These are phyloP conservation scores for Pythium diclinum DNA, from an alignment of 352 stramenopile species.

Conservation along the genomic window DNA sequence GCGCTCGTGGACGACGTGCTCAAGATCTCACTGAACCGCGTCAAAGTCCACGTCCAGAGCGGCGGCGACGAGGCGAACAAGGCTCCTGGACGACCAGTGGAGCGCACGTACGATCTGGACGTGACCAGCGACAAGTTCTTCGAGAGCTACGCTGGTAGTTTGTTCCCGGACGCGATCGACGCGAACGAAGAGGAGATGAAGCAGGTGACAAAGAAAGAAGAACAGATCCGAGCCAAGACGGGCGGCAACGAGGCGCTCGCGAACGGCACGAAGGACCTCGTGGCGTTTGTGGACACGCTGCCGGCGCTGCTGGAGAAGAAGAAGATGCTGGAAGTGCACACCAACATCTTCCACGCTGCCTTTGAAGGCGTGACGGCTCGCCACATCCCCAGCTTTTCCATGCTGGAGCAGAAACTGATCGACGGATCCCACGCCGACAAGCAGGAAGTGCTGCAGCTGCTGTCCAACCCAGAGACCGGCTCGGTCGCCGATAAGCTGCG, in stretches of 20 bases:
- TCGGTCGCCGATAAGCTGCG: constrained; percentile 79
- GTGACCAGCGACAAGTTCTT: constrained; percentile 84
- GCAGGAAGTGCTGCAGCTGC: constrained; percentile 64
- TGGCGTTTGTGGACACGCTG: constrained; percentile 80
- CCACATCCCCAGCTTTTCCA: constrained; percentile 80
- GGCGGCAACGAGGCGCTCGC: constrained; percentile 58
- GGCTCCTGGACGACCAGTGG: constrained; percentile 30
- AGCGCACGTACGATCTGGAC: constrained; percentile 81
- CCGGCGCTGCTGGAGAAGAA: constrained; percentile 84
- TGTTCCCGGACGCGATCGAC: constrained; percentile 84
- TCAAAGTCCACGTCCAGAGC: constrained; percentile 88
- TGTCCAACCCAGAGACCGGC: constrained; percentile 60
- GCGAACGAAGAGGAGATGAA: constrained; percentile 89
- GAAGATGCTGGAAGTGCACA: constrained; percentile 87
- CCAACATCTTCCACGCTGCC: constrained; percentile 84
- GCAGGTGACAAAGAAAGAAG: constrained; percentile 79
- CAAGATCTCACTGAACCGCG: constrained; percentile 94
- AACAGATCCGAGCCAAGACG: constrained; percentile 73
- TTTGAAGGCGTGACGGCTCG: constrained; percentile 77
- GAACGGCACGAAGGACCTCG: constrained; percentile 80
- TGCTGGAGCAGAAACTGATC: constrained; percentile 87
- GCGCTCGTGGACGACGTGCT: constrained; percentile 96
- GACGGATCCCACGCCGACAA: constrained; percentile 71
- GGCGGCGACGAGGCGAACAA: constrained; percentile 33
- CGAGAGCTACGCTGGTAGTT: constrained; percentile 60